These are phyloP conservation scores for Mycena pura DNA, from an alignment of 768 basidiomycete genomes.

Conservation along the genomic window DNA sequence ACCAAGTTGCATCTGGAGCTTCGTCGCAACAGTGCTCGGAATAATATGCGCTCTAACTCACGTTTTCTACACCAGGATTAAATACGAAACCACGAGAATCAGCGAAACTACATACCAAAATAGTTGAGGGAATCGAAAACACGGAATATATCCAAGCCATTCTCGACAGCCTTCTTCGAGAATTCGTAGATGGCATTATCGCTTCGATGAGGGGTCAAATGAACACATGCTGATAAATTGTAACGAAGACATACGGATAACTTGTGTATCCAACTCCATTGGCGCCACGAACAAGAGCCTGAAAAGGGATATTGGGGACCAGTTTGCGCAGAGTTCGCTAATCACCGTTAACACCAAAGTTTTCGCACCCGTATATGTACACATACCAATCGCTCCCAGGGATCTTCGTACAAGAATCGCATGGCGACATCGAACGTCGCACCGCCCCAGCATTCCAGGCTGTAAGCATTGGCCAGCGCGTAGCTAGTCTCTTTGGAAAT, in stretches of 20 bases:
- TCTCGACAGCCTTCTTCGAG: constrained; percentile 99
- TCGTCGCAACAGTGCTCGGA: neutral
- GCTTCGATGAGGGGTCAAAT: constrained; percentile 44
- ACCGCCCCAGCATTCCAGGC: constrained; percentile 98
- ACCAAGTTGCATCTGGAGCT: constrained; percentile 86
- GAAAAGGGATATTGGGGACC: constrained; percentile 98
- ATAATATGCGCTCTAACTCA: constrained; percentile 41
- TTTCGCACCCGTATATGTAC: neutral
- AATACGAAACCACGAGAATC: constrained; percentile 7
- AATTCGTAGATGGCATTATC: constrained; percentile 99
- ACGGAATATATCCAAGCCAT: constrained; percentile 99
- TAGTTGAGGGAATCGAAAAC: constrained; percentile 99
- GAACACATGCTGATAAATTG: neutral
- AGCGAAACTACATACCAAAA: constrained; percentile 66
- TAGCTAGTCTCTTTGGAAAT: constrained; percentile 98
- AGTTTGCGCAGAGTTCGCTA: constrained; percentile 91
- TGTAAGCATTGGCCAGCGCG: constrained; percentile 94
- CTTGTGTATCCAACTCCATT: constrained; percentile 99
- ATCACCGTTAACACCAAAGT: constrained; percentile 24
- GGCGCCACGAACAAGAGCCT: constrained; percentile 97
- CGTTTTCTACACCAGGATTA: constrained; percentile 64
- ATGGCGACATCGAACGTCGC: constrained; percentile 99
- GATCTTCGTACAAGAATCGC: constrained; percentile 99
- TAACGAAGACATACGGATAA: constrained; percentile 75
- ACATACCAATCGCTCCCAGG: constrained; percentile 94